Conservation (phyloP, 192 early-diverging fungal species). For the Coemansia biformis region DNA sequence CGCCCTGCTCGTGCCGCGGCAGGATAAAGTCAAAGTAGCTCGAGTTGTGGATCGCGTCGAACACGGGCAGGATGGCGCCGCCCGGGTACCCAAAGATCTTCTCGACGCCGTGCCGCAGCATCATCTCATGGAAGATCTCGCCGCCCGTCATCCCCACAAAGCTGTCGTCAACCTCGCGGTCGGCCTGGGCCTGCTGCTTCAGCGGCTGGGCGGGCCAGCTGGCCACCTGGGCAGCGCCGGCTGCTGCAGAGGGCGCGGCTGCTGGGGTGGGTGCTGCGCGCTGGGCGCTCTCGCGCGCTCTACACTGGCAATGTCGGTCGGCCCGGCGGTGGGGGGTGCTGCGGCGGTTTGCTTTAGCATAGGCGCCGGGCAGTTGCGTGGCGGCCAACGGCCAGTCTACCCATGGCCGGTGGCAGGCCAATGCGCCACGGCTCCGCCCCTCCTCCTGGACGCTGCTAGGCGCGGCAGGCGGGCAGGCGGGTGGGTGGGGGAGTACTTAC, state of each 20-base stretch:
- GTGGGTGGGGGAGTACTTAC: constrained; percentile 27
- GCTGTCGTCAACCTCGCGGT: constrained; percentile 62
- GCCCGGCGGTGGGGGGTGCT: no score
- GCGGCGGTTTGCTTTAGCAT: no score
- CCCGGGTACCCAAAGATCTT: constrained; percentile 98
- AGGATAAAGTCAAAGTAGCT: constrained; percentile 95
- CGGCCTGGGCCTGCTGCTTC: constrained; percentile 20
- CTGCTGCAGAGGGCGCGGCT: constrained; percentile 7
- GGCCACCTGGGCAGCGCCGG: constrained; percentile 4
- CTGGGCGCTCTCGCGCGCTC: constrained; percentile 31
- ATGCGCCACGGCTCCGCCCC: no score
- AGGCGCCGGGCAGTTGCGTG: no score
- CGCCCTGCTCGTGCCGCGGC: constrained; percentile 96
- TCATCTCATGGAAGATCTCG: constrained; percentile 99
- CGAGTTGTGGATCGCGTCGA: constrained; percentile 96
- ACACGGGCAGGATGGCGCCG: constrained; percentile 96
- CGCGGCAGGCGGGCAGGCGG: neutral
- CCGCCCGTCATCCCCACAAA: constrained; percentile 97
- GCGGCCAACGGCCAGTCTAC: no score
- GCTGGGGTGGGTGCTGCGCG: constrained; percentile 13
- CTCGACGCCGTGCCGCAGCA: constrained; percentile 88
- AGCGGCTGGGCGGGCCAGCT: constrained; percentile 10
- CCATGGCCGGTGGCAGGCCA: no score
- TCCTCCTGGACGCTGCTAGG: no score
- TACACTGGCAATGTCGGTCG: no score